Base-by-base conservation (phyloP, 768 basidiomycete species). In the Hypsizygus marmoreus region DNA sequence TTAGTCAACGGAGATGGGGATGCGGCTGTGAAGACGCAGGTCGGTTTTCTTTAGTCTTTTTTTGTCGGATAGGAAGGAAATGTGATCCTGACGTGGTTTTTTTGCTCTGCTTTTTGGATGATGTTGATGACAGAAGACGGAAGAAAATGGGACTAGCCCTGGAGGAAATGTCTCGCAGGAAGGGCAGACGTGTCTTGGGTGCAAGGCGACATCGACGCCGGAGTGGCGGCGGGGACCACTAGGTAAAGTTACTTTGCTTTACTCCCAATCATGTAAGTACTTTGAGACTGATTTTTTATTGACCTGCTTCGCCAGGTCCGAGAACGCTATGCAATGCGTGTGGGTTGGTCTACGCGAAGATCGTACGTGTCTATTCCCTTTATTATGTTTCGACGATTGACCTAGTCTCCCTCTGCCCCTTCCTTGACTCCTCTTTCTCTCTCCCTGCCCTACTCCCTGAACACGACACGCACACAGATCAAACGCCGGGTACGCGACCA, bases 211-310 rank as follows among this genome's bases (percentile, higher is more conserved):
- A 12, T 84, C 88, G 45, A 92, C 89, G 52, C 89, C 89, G 5
- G 89, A 92, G 71, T 92, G 90, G 89, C 74, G 89, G 43, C 72
- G 90, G 51, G 89, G 89, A 1, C 89, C 89, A 11, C 65, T 91
- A 70, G 89, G 88, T 90, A 60, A 63, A 73, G 67, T 26, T 38
- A n/a, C 11, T 41, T 19, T 24, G 36, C 14, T 45, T 51, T 45
- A 39, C 11, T 24, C 3, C 17, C 14, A 3, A 12, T 32, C 14
- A 1, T 37, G 24, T 6, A 11, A 19, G 28, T 5, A 2, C 13
- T 33, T 43, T 31, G 31, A 19, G 4, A 25, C 29, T 30, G 14
- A 45, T 32, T 22, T 34, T 4, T 45, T n/a, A n/a, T n/a, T n/a
- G n/a, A 35, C 38, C 36, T 42, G 36, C 34, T 26, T 40, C 36